These are phyloP conservation scores for Corynascus novoguineensis DNA, from an alignment of 495 filamentous ascomycete species.

Conservation along the genomic window DNA sequence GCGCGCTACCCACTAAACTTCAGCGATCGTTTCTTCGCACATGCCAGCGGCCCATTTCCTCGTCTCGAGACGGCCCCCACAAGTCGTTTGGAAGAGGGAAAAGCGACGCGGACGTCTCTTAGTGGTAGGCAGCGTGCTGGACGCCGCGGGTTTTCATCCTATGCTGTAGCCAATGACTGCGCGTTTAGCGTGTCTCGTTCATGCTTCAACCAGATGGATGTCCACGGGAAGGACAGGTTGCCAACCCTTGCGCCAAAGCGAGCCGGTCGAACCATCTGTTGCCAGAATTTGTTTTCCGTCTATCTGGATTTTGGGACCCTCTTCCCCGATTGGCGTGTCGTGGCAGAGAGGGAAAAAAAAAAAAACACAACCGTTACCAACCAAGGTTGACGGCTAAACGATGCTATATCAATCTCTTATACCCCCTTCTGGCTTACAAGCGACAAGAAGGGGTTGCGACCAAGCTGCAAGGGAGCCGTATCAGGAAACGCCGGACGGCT, in stretches of 20 bases:
- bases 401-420: conserved; percentile 22
- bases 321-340: conserved; percentile 16
- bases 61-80: neutral
- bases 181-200: conserved; percentile 1
- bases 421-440: conserved; percentile 22
- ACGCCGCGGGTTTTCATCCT: conserved; percentile 6
- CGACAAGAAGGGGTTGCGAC: conserved; percentile 18
- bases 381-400: conserved; percentile 31
- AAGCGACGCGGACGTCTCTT: neutral
- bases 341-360: too few relatives aligned
- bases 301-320: conserved; percentile 20
- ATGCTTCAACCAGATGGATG: conserved; percentile 16
- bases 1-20: neutral
- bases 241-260: conserved; percentile 19
- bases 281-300: conserved; percentile 12
- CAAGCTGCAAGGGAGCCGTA: conserved; percentile 21
- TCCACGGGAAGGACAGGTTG: conserved; percentile 17
- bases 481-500: conserved; percentile 27
- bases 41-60: neutral
- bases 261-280: conserved; percentile 17
- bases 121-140: neutral
- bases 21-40: neutral
- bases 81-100: neutral
- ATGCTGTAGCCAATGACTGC: conserved; percentile 13
- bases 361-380: conserved; percentile 22